These are phyloP conservation scores for Capsicum baccatum DNA, from an alignment of 257 asterid species.

Conservation along the genomic window DNA sequence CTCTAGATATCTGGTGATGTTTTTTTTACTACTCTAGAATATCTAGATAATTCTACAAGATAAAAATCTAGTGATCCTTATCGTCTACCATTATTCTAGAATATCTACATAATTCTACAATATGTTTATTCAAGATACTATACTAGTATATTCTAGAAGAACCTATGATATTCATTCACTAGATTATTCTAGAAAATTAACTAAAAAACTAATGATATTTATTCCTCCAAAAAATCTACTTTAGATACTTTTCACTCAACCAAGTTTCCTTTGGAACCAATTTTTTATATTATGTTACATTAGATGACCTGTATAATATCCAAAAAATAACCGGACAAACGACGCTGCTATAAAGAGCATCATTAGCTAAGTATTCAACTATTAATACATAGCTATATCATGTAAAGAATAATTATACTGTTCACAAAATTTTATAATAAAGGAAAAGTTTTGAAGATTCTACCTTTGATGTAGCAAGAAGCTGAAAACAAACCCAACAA, in stretches of 20 bases:
- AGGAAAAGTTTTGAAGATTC: conserved; percentile 11
- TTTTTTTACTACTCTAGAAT: no score
- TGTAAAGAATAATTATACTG: background rate
- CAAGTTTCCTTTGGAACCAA: background rate
- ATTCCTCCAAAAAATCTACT: no score
- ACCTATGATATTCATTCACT: no score
- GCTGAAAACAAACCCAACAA: conserved; percentile 89
- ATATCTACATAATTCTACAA: no score
- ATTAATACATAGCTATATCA: background rate
- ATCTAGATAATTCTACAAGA: no score
- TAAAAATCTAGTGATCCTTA: no score
- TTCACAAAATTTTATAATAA: background rate
- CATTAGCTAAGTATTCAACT: background rate
- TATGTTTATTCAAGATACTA: no score
- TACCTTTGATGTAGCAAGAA: conserved; percentile 88
- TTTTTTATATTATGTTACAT: background rate
- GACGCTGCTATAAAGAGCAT: background rate
- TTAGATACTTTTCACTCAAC: background rate
- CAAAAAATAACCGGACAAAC: background rate
- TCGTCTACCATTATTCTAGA: no score
- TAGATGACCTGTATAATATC: background rate
- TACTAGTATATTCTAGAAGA: no score
- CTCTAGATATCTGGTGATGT: no score
- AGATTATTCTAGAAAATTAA: no score
- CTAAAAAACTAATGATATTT: no score